Conservation (phyloP, 495 filamentous ascomycete species). For the Penicillium pancosmium region DNA sequence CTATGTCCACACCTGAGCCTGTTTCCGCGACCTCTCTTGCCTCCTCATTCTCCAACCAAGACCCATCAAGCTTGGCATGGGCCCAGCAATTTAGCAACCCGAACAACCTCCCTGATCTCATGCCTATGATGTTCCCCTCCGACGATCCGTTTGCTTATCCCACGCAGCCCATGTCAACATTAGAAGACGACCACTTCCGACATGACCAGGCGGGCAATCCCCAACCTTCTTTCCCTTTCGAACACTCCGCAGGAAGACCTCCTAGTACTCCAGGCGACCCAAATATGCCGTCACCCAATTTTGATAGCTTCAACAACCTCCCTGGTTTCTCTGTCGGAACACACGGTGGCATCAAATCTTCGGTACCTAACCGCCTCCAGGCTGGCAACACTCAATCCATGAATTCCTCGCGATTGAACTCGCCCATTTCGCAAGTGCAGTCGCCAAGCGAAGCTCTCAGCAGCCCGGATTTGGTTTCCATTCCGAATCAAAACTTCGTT, state of each 20-base stretch:
- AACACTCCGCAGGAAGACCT: slow-evolving; percentile 20
- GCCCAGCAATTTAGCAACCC: slow-evolving; percentile 38
- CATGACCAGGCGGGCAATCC: slow-evolving; percentile 26
- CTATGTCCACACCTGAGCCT: slow-evolving; percentile 38
- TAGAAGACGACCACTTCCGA: slow-evolving; percentile 57
- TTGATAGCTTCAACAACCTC: slow-evolving; percentile 36
- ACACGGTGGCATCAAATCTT: slow-evolving; percentile 26
- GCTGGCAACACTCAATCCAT: slow-evolving; percentile 24
- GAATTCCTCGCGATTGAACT: slow-evolving; percentile 35
- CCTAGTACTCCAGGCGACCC: slow-evolving; percentile 24
- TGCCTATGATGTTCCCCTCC: slow-evolving; percentile 90
- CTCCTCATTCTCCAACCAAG: slow-evolving; percentile 27
- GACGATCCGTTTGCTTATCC: slow-evolving; percentile 90
- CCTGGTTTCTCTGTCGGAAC: slow-evolving; percentile 28
- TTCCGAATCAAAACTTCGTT: slow-evolving; percentile 49
- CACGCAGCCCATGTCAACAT: slow-evolving; percentile 73
- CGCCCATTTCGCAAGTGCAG: slow-evolving; percentile 38
- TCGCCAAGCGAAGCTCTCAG: slow-evolving; percentile 40
- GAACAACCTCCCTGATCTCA: slow-evolving; percentile 66
- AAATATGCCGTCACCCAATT: slow-evolving; percentile 28
- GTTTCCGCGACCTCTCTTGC: slow-evolving; percentile 18
- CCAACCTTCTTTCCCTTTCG: slow-evolving; percentile 21
- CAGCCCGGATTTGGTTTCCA: slow-evolving; percentile 50
- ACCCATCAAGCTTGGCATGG: slow-evolving; percentile 29
- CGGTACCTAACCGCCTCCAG: slow-evolving; percentile 34